phyloP scores from a whole-genome alignment of 177 flowering plant genomes.

The Tripterygium wilfordii region DNA sequence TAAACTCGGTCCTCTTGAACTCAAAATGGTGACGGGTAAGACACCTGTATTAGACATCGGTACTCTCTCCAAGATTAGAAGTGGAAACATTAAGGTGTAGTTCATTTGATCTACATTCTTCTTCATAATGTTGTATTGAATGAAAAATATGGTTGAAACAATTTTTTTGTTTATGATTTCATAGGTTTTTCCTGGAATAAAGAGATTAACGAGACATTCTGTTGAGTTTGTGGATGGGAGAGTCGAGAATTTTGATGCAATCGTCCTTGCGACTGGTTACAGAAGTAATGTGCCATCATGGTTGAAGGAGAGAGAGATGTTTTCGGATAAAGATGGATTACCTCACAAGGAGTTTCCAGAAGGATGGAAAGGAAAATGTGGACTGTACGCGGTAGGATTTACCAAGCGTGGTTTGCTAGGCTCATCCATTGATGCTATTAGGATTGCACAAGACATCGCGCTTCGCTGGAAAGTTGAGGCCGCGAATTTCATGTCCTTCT shows the following conservation, averaged over 20 bases:
- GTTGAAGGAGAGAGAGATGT: constrained; percentile 67
- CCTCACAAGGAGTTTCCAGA: constrained; percentile 51
- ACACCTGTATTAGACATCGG: constrained; percentile 95
- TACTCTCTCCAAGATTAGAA: constrained; percentile 72
- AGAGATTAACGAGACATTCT: constrained; percentile 28
- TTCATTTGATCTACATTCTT: background rate
- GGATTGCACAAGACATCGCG: constrained; percentile 62
- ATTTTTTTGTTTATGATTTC: background rate
- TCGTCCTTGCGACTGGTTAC: constrained; percentile 82
- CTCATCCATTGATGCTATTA: constrained; percentile 58
- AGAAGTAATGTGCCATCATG: constrained; percentile 90
- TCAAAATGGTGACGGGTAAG: constrained; percentile 71
- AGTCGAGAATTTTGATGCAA: constrained; percentile 61
- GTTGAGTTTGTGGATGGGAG: constrained; percentile 74
- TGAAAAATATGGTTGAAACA: background rate
- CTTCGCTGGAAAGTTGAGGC: constrained; percentile 35
- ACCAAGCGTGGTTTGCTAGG: constrained; percentile 68
- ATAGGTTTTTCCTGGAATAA: constrained; percentile 55
- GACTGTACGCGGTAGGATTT: constrained; percentile 75
- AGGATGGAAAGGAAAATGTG: constrained; percentile 73
- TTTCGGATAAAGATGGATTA: constrained; percentile 50
- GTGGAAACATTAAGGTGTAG: constrained; percentile 75
- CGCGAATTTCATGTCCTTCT: constrained; percentile 11
- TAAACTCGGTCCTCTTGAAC: constrained; percentile 69
- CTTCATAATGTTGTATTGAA: background rate